Conservation (phyloP, 352 stramenopile species). For the Globisporangium yorkense region DNA sequence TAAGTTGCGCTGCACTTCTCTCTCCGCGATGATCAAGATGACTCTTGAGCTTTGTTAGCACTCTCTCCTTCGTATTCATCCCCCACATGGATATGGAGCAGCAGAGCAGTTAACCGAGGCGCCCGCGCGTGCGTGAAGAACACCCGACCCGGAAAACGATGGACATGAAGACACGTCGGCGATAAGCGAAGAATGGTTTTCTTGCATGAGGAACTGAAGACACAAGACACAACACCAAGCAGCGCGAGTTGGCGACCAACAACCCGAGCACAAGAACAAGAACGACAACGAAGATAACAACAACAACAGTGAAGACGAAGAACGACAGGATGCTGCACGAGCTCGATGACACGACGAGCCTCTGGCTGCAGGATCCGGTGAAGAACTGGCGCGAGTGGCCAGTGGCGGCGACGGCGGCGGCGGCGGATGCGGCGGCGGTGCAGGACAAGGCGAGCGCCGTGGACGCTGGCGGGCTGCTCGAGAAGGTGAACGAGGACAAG, state of each 20-base stretch:
- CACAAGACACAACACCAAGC: conserved; percentile 36
- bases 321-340: conserved; percentile 51
- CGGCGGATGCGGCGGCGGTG: background rate
- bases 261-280: conserved; percentile 18
- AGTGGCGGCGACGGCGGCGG: conserved; percentile 9
- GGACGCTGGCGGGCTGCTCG: conserved; percentile 29
- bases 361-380: conserved; percentile 50
- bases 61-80: conserved; percentile 53
- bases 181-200: conserved; percentile 76
- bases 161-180: conserved; percentile 49
- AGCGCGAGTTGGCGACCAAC: conserved; percentile 9
- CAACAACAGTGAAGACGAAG: conserved; percentile 11
- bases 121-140: conserved; percentile 41
- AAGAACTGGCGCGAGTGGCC: conserved; percentile 47
- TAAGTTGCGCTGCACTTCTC: conserved; percentile 70
- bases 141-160: conserved; percentile 58
- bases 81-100: conserved; percentile 43
- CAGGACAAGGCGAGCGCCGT: conserved; percentile 29
- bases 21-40: conserved; percentile 64
- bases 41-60: conserved; percentile 63
- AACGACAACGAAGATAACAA: conserved; percentile 19
- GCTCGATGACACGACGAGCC: conserved; percentile 40
- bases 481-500: conserved; percentile 70
- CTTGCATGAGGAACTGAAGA: conserved; percentile 71
- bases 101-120: conserved; percentile 22